Conservation (phyloP, 148 eudicot species). For the Arbutus unedo region DNA sequence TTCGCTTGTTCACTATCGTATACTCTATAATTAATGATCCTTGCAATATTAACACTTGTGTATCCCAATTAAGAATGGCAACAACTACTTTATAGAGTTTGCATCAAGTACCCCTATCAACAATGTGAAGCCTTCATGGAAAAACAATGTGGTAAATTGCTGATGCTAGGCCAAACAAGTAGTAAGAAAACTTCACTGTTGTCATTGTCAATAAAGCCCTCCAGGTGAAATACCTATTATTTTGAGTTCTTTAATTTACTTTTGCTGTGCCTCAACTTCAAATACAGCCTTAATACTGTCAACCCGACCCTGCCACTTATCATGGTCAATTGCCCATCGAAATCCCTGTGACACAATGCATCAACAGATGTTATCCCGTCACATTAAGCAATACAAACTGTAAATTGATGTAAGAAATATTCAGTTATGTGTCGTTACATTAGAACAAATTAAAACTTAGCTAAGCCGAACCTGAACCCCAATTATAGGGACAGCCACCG, state of each 20-base stretch:
- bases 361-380: background rate
- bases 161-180: background rate
- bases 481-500: slow-evolving; percentile 82
- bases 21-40: background rate
- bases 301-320: slow-evolving; percentile 86
- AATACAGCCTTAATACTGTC: slow-evolving; percentile 83
- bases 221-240: background rate
- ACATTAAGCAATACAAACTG: background rate
- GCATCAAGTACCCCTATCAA: background rate
- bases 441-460: background rate
- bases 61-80: background rate
- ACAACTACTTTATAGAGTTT: background rate
- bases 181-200: background rate
- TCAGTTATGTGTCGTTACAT: background rate
- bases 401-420: background rate
- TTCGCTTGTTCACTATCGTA: background rate
- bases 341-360: slow-evolving; percentile 55
- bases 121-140: background rate
- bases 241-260: background rate
- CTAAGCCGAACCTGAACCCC: slow-evolving; percentile 80
- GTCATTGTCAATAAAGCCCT: background rate
- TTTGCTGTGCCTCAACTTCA: slow-evolving; percentile 52
- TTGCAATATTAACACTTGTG: background rate
- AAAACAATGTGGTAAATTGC: background rate
- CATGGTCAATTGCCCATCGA: slow-evolving; percentile 91